Conservation (phyloP, 1,284 basidiomycete species). For the Hemileia vastatrix region DNA sequence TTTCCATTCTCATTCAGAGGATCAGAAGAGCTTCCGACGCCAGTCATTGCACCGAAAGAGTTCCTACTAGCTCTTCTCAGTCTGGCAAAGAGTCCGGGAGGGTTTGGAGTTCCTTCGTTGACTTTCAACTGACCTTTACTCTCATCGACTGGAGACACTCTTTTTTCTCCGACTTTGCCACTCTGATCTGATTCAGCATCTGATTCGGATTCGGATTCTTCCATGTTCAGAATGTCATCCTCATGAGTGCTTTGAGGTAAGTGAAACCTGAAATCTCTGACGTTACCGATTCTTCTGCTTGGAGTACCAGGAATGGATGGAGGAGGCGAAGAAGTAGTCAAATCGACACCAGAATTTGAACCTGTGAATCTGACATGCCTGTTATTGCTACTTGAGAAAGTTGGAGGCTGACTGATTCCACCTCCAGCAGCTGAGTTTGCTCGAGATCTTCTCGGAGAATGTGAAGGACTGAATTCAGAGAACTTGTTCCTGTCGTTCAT, state of each 20-base stretch:
- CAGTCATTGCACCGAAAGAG: background rate
- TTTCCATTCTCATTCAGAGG: background rate
- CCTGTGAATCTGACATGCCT: too few relatives aligned
- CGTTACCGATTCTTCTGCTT: background rate
- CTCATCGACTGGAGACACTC: conserved; percentile 4
- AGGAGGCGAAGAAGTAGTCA: background rate
- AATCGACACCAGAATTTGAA: background rate
- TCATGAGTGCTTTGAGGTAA: background rate
- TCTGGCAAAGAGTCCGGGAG: conserved; percentile 24
- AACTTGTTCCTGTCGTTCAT: too few relatives aligned
- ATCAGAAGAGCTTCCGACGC: background rate
- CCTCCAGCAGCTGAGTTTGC: too few relatives aligned
- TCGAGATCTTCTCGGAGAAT: too few relatives aligned
- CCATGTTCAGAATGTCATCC: background rate
- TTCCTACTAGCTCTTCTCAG: conserved; percentile 13
- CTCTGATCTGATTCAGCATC: conserved; percentile 27
- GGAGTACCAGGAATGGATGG: background rate
- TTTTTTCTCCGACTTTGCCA: conserved; percentile 32
- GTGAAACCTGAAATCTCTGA: background rate
- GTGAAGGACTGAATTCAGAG: too few relatives aligned
- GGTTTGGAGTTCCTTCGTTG: conserved; percentile 13
- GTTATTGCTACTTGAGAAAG: too few relatives aligned
- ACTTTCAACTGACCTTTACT: background rate
- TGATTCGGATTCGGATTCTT: background rate
- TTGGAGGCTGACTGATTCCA: too few relatives aligned